phyloP scores from a whole-genome alignment of 148 eudicot genomes.

The Fagopyrum homotropicum region DNA sequence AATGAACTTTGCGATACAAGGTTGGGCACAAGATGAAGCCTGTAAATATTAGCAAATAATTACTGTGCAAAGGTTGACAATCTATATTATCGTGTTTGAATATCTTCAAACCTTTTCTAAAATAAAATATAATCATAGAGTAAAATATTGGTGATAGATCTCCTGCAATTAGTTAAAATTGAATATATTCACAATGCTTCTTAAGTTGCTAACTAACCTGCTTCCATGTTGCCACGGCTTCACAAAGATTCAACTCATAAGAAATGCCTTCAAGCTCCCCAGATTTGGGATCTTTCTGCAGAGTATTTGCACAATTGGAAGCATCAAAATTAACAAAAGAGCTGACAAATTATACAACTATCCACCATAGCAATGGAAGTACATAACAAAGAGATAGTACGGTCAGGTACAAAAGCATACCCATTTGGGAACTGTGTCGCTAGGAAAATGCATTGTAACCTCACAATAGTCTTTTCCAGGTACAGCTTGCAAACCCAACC shows the following conservation, averaged over 20 bases:
- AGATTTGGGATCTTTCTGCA: conserved; percentile 89
- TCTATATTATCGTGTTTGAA: neutral
- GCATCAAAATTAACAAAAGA: neutral
- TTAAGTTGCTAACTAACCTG: conserved; percentile 46
- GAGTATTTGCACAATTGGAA: conserved; percentile 15
- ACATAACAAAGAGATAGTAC: neutral
- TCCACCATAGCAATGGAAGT: neutral
- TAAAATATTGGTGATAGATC: neutral
- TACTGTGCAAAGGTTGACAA: neutral
- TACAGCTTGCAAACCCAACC: conserved; percentile 69
- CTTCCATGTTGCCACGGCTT: conserved; percentile 98
- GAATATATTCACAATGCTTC: conserved; percentile 2
- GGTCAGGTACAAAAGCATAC: conserved; percentile 28
- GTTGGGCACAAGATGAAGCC: neutral
- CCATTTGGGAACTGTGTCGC: conserved; percentile 79
- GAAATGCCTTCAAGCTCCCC: conserved; percentile 76
- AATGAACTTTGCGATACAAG: neutral
- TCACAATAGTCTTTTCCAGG: conserved; percentile 50
- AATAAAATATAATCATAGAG: neutral
- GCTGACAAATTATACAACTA: neutral
- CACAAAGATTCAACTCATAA: conserved; percentile 74
- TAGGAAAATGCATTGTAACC: conserved; percentile 66
- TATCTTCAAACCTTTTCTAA: neutral
- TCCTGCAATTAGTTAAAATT: neutral
- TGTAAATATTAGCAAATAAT: neutral